Conservation (phyloP, 139 green algal species). For the Closterium sp. region DNA sequence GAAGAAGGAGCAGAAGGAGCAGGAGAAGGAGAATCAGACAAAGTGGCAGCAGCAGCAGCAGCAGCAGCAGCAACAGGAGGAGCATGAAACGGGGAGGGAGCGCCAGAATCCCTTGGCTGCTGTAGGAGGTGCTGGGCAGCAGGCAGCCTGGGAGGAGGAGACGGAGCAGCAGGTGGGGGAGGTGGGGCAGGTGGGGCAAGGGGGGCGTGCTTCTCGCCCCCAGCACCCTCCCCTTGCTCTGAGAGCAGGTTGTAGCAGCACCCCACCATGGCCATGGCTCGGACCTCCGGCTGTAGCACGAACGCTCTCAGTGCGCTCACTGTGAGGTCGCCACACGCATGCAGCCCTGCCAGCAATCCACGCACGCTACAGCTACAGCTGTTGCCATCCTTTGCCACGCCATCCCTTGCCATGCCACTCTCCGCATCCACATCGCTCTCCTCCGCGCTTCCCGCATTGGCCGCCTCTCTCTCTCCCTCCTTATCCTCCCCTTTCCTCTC, state of each 20-base stretch:
- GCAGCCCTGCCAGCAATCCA: constrained; percentile 35
- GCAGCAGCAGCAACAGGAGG: neutral
- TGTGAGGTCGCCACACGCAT: constrained; percentile 39
- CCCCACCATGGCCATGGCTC: constrained; percentile 24
- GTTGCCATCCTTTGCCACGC: neutral
- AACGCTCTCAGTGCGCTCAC: constrained; percentile 8
- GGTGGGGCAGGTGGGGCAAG: neutral
- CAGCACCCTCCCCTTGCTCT: neutral
- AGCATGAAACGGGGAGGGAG: neutral
- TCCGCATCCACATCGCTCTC: neutral
- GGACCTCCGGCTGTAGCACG: constrained; percentile 16
- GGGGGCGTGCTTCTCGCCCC: neutral
- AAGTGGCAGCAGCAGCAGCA: no score
- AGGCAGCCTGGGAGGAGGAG: neutral
- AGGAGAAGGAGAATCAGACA: neutral
- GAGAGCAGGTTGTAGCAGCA: constrained; percentile 43
- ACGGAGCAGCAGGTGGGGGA: no score
- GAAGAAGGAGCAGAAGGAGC: no score
- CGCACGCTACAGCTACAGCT: neutral
- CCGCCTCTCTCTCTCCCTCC: neutral
- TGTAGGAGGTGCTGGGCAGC: neutral
- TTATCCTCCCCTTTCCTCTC: neutral
- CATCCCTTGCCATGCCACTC: neutral
- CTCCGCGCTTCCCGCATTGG: neutral
- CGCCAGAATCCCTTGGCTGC: neutral